Conservation (phyloP, 1,284 basidiomycete genomes). For the Phellinidium pouzarii region DNA sequence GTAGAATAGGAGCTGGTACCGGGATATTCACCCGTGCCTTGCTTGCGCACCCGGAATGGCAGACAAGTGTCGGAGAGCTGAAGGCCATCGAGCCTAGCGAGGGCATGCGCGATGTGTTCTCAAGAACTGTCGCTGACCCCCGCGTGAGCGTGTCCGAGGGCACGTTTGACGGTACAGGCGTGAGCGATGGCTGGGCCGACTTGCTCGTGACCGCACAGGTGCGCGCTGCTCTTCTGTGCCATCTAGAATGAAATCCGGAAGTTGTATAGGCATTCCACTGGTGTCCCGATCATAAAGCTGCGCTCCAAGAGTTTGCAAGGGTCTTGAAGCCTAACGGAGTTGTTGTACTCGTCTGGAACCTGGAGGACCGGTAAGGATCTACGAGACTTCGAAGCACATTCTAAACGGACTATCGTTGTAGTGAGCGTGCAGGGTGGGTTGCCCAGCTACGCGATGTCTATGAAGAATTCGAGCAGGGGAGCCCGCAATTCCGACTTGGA, state of each 20-base stretch:
- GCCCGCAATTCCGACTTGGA: conserved; percentile 67
- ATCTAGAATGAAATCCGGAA: background rate
- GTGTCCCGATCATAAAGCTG: conserved; percentile 66
- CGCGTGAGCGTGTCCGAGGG: conserved; percentile 50
- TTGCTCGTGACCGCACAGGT: conserved; percentile 71
- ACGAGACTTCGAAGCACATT: background rate
- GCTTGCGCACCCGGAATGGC: conserved; percentile 53
- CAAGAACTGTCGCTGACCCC: conserved; percentile 41
- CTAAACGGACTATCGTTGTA: conserved; percentile 23
- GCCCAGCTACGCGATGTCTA: conserved; percentile 57
- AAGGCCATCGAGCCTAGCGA: conserved; percentile 67
- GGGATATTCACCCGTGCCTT: conserved; percentile 76
- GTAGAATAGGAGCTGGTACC: conserved; percentile 65
- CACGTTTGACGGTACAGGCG: conserved; percentile 53
- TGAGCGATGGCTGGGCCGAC: conserved; percentile 65
- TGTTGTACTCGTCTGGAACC: conserved; percentile 71
- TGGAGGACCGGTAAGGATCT: conserved; percentile 57
- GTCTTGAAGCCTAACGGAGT: conserved; percentile 62
- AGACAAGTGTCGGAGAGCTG: conserved; percentile 40
- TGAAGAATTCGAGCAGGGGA: conserved; percentile 57
- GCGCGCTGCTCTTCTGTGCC: conserved; percentile 9
- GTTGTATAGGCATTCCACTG: conserved; percentile 67
- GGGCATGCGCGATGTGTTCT: conserved; percentile 64
- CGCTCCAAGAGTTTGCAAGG: conserved; percentile 60
- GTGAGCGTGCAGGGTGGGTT: conserved; percentile 60